These are phyloP conservation scores for Diaporthe citriasiana DNA, from an alignment of 2,329 filamentous ascomycete genomes.

Conservation along the genomic window DNA sequence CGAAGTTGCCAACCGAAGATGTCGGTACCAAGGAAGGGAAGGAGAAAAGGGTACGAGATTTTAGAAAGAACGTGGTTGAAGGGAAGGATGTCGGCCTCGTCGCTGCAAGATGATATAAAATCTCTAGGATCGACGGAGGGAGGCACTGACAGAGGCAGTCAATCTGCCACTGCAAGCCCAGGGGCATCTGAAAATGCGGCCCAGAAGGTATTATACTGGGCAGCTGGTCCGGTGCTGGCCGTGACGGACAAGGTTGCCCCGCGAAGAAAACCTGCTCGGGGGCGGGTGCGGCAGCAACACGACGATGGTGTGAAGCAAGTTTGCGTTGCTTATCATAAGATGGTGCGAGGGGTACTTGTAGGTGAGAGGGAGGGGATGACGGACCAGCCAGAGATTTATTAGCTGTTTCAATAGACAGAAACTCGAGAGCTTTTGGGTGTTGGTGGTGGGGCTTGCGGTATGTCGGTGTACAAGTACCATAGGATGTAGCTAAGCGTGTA, in stretches of 20 bases:
- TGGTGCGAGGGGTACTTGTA: constrained; percentile 33
- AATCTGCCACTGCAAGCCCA: constrained; percentile 20
- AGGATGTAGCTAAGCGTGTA: constrained; percentile 30
- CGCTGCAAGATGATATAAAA: constrained; percentile 19
- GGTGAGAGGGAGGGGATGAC: constrained; percentile 34
- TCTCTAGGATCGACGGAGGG: constrained; percentile 9
- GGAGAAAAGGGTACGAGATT: background rate
- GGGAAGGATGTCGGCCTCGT: background rate
- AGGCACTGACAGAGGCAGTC: constrained; percentile 14
- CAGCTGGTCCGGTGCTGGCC: constrained; percentile 23
- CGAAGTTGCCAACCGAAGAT: background rate
- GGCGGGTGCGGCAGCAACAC: constrained; percentile 33
- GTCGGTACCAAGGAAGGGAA: background rate
- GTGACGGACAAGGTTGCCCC: constrained; percentile 37
- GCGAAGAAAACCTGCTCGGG: constrained; percentile 22
- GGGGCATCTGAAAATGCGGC: constrained; percentile 31
- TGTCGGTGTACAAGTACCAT: constrained; percentile 34
- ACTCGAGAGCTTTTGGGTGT: constrained; percentile 35
- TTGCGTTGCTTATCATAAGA: constrained; percentile 27
- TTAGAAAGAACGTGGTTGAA: constrained; percentile 15
- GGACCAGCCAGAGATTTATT: constrained; percentile 34
- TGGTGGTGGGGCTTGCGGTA: constrained; percentile 36
- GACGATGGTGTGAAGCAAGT: constrained; percentile 40
- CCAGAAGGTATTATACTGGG: constrained; percentile 35
- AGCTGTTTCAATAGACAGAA: constrained; percentile 41